Evolutionary conservation across 768 basidiomycete species (phyloP).

Genomic region (Fomitopsis serialis): DNA sequence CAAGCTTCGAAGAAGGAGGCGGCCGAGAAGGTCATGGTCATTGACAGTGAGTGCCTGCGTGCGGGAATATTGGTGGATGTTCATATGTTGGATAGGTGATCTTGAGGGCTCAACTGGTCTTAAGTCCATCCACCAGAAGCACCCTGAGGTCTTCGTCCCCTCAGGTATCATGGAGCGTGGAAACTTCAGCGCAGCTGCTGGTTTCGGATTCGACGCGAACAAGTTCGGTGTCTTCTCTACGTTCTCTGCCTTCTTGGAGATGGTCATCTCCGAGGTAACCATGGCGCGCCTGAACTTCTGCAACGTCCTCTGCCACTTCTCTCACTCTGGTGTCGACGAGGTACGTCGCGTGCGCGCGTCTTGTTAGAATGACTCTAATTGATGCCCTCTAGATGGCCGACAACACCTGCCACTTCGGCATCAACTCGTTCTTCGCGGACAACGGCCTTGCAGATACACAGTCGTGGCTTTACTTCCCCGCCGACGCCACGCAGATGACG

Average conservation of each 20-base stretch:
- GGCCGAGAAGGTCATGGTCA: constrained; percentile 76
- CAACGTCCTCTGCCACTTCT: constrained; percentile 86
- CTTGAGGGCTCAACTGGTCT: constrained; percentile 87
- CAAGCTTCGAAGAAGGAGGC: constrained; percentile 71
- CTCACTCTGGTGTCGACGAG: constrained; percentile 62
- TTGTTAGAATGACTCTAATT: too few species aligned
- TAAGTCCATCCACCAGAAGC: constrained; percentile 84
- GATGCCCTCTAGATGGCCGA: too few species aligned
- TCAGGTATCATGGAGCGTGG: constrained; percentile 56
- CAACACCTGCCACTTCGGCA: constrained; percentile 59
- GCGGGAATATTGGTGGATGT: background rate
- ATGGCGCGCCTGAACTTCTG: constrained; percentile 91
- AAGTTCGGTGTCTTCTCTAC: constrained; percentile 89
- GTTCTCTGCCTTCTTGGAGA: constrained; percentile 89
- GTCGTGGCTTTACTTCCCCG: constrained; percentile 84
- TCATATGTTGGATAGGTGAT: constrained; percentile 45
- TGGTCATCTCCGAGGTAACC: constrained; percentile 83
- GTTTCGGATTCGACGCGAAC: constrained; percentile 78
- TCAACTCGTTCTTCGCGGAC: constrained; percentile 87
- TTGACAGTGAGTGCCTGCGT: constrained; percentile 57
- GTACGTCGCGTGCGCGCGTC: too few species aligned
- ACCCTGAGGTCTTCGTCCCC: constrained; percentile 81
- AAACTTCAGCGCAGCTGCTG: constrained; percentile 33
- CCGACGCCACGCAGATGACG: constrained; percentile 76
- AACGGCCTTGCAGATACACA: constrained; percentile 80